Base-by-base conservation (phyloP, 768 basidiomycete genomes). In the Strobilomyces echinocephalus region DNA sequence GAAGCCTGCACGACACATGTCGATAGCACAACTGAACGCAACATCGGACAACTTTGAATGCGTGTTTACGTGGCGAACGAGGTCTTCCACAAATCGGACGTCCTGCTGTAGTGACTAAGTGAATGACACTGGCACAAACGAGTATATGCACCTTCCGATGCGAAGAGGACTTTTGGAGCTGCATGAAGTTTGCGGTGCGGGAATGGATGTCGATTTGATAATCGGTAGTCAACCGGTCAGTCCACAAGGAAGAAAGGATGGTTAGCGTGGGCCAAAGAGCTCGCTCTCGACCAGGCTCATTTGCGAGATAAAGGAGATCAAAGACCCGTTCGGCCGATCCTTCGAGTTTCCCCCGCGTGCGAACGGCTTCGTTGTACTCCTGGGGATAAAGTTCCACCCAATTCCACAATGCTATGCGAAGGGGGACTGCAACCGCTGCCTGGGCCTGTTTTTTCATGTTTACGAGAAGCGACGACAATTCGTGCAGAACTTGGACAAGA, bases 291-390 rank as follows among this genome's bases (percentile, higher is more conserved):
- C 72, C 63, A 49, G 71, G 49, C 66, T 71, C 71, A 15, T 73
- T 76, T 15, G 79, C 70, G 34, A 71, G 76, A 61, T 82, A 84
- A 3, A 95, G 70, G 16, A 87, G 68, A 68, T 97, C 94, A 63
- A 92, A 95, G 3, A 95, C 81, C 8, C 88, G 82, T 64, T 97
- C 92, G 1, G 92, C 86, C 0, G 84, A 83, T 40, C 88, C 90
- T 54, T 95, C 94, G 12, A 89, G 74, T 35, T 73, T 77, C 28
- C 84, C 81, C 42, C 84, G 77, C 4, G 76, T 73, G 10, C 79
- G 75, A 35, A 92, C 76, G 5, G 82, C 77, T 8, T 91, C 84
- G 49, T 85, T 85, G 66, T 84, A 95, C 64, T 97, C 90, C 6
- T 74, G 72, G 0, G 90, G 86, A 62, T 85, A 88, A 21, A 81